Conservation (phyloP, 352 stramenopile genomes). For the Phytophthora boehmeriae region DNA sequence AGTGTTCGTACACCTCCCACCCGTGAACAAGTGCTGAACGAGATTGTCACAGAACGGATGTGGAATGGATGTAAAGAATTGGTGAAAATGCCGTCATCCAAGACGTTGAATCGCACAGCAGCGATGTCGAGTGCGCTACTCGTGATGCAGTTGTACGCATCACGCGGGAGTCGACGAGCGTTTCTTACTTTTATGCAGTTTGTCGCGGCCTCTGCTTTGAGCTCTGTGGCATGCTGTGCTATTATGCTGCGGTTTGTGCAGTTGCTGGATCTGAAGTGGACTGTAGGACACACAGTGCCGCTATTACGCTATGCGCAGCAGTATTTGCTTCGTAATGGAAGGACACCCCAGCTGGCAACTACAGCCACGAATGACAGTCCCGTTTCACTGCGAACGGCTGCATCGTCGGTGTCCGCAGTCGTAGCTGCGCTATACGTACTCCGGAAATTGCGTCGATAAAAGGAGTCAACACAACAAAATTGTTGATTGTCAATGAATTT, state of each 20-base stretch:
- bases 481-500: too few species aligned
- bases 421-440: conserved; percentile 36
- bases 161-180: conserved; percentile 58
- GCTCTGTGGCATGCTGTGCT: conserved; percentile 65
- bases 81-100: conserved; percentile 61
- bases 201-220: conserved; percentile 58
- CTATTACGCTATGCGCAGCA: conserved; percentile 44
- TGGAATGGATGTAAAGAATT: conserved; percentile 64
- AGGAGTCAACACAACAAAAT: neutral
- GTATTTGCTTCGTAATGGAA: conserved; percentile 44
- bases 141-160: conserved; percentile 79
- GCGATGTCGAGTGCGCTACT: conserved; percentile 74
- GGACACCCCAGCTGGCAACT: conserved; percentile 22
- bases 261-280: conserved; percentile 42
- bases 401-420: conserved; percentile 36
- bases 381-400: conserved; percentile 27
- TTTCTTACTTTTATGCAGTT: conserved; percentile 70
- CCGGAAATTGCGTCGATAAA: conserved; percentile 35
- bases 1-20: conserved; percentile 34
- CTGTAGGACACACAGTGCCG: conserved; percentile 30
- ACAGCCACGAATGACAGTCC: conserved; percentile 13
- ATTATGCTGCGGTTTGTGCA: conserved; percentile 61
- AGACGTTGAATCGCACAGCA: conserved; percentile 68
- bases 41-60: conserved; percentile 70
- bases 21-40: conserved; percentile 56